Evolutionary conservation across 495 filamentous ascomycete species (phyloP).

Genomic region (Ascobolus immersus): DNA sequence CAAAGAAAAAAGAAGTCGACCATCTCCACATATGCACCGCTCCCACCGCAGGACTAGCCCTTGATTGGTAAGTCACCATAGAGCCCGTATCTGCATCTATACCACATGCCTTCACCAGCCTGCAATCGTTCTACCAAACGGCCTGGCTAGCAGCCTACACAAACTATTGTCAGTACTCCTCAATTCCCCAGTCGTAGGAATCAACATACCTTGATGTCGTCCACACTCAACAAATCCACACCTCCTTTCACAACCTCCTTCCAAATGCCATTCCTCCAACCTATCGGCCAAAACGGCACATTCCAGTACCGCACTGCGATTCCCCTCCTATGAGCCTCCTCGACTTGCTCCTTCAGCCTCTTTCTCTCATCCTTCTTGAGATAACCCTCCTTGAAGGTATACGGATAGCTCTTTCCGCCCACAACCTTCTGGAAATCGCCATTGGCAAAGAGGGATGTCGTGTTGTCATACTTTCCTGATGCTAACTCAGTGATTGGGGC

Average conservation of each 20-base stretch:
- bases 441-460: conserved; percentile 18
- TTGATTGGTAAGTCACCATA: too few relatives aligned
- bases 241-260: conserved; percentile 42
- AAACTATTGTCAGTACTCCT: too few relatives aligned
- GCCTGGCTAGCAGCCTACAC: too few relatives aligned
- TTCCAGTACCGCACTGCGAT: conserved; percentile 58
- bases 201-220: conserved; percentile 49
- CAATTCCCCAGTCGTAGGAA: too few relatives aligned
- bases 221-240: conserved; percentile 48
- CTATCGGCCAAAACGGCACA: conserved; percentile 50
- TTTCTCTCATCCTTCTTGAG: conserved; percentile 17
- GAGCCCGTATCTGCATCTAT: too few relatives aligned
- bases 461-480: conserved; percentile 8
- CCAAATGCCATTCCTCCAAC: conserved; percentile 50
- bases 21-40: too few relatives aligned
- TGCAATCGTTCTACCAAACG: too few relatives aligned
- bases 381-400: too few relatives aligned
- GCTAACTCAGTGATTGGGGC: conserved; percentile 30
- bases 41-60: too few relatives aligned
- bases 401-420: conserved; percentile 25
- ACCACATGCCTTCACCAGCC: too few relatives aligned
- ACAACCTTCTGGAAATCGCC: conserved; percentile 17
- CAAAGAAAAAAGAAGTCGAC: too few relatives aligned
- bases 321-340: conserved; percentile 40
- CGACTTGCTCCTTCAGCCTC: conserved; percentile 36